Evolutionary conservation across 768 basidiomycete species (phyloP).

Genomic region (Neoboletus brunneissimus): DNA sequence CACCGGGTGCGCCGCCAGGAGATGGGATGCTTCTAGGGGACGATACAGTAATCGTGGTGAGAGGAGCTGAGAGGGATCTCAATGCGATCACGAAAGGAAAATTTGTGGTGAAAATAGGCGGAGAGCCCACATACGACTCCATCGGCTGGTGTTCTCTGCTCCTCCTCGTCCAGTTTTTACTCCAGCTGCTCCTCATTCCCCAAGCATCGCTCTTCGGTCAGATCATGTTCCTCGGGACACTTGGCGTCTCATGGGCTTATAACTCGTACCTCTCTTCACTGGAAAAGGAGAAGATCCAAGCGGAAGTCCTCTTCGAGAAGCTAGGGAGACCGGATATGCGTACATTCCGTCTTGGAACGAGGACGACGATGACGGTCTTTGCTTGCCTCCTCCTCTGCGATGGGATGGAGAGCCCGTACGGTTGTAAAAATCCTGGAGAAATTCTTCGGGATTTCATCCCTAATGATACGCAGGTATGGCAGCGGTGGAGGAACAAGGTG

Average conservation of each 20-base stretch:
- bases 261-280: constrained; percentile 37
- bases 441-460: constrained; percentile 23
- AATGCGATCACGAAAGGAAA: constrained; percentile 33
- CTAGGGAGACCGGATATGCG: constrained; percentile 12
- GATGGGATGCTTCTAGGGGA: constrained; percentile 32
- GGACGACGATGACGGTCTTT: constrained; percentile 26
- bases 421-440: constrained; percentile 5
- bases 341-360: constrained; percentile 23
- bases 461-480: constrained; percentile 26
- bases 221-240: constrained; percentile 32
- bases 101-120: constrained; percentile 23
- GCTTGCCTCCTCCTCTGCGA: constrained; percentile 24
- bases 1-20: constrained; percentile 27
- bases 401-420: constrained; percentile 20
- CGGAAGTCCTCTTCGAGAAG: constrained; percentile 14
- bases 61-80: constrained; percentile 31
- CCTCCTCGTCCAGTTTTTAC: constrained; percentile 32
- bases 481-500: constrained; percentile 25
- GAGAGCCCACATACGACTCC: constrained; percentile 9
- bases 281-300: constrained; percentile 35
- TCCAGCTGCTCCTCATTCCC: constrained; percentile 36
- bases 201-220: constrained; percentile 36
- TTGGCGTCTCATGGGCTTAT: constrained; percentile 35
- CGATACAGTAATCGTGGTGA: constrained; percentile 29
- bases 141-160: constrained; percentile 33